Conservation (phyloP, 306 rosid species). For the Ziziphus jujuba region DNA sequence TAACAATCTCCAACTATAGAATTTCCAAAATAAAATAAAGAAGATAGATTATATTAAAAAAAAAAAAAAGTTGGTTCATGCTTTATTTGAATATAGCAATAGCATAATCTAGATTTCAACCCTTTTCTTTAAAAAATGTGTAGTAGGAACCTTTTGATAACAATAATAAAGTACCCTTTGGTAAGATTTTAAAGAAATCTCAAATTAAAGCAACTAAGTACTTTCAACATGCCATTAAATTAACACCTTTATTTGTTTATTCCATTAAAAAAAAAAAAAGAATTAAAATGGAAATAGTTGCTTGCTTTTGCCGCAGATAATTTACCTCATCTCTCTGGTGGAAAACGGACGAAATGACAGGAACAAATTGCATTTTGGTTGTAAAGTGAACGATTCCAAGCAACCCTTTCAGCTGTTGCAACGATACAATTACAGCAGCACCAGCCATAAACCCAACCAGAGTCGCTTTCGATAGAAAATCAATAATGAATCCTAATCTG, state of each 20-base stretch:
- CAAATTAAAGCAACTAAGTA: slow-evolving; percentile 2
- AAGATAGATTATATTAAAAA: neutral
- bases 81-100: slow-evolving; percentile 25
- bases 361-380: slow-evolving; percentile 72
- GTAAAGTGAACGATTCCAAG: slow-evolving; percentile 88
- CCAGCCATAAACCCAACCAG: slow-evolving; percentile 95
- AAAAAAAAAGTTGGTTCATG: slow-evolving; percentile 33
- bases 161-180: slow-evolving; percentile 20
- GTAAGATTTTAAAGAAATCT: slow-evolving; percentile 5
- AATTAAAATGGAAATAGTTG: neutral
- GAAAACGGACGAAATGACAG: slow-evolving; percentile 74
- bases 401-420: slow-evolving; percentile 90
- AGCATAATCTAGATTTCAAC: slow-evolving; percentile 16
- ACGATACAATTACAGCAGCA: slow-evolving; percentile 91
- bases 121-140: neutral
- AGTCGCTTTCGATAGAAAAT: slow-evolving; percentile 96
- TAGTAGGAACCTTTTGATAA: slow-evolving; percentile 22
- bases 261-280: neutral
- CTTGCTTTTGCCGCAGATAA: slow-evolving; percentile 5
- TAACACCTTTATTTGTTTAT: neutral
- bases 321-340: slow-evolving; percentile 62
- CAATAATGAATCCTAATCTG: slow-evolving; percentile 93
- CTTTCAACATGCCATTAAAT: neutral
- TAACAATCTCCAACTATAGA: slow-evolving; percentile 7
- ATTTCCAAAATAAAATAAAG: neutral